Base-by-base conservation (phyloP, 768 basidiomycete genomes). In the Suillus americanus region DNA sequence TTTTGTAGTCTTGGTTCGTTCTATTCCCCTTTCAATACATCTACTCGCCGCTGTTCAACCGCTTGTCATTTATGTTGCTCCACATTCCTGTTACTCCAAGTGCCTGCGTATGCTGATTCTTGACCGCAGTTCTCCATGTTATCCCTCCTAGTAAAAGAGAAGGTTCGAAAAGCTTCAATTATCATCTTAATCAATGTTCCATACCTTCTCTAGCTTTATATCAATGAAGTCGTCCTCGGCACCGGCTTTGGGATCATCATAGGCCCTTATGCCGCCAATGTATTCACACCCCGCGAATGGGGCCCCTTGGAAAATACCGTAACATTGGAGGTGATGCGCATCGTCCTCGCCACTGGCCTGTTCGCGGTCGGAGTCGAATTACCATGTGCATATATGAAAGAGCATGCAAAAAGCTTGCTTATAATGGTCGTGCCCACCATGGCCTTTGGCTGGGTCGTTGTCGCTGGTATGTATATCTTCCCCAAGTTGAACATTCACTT, bases 341-440 rank as follows among this genome's bases (percentile, higher is more conserved):
- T 97, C 40, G 91, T 97, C 59, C 90, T 99, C 53, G 96, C 90
- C 3, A 89, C 92, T 2, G 93, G 94, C 33, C 86, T 99, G 2
- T 99, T 99, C 70, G 92, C 96, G 8, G 94, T 98, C 38, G 97
- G 97, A 3, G 94, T 97, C 30, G 96, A 99, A 74, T 81, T 99
- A 40, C 96, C 97, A 0, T 81, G 86, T 63, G 85, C 88, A 1
- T 98, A 98, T 79, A 87, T 98, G 83, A 81, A 81, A 30, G 83
- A 88, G 35, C 94, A 97, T 70, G 91, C 86, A 48, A 89, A 84
- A 69, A 86, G 92, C 45, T 77, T 93, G 0, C 65, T 88, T 3
- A 73, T 85, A 46, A 85, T 92, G 85, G 87, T 93, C 20, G 82
- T 93, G 0, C 91, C 92, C 3, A 92, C 91, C 1, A 94, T 94